phyloP scores from a whole-genome alignment of 805 yeast genomes.

The Hanseniaspora meyeri region DNA sequence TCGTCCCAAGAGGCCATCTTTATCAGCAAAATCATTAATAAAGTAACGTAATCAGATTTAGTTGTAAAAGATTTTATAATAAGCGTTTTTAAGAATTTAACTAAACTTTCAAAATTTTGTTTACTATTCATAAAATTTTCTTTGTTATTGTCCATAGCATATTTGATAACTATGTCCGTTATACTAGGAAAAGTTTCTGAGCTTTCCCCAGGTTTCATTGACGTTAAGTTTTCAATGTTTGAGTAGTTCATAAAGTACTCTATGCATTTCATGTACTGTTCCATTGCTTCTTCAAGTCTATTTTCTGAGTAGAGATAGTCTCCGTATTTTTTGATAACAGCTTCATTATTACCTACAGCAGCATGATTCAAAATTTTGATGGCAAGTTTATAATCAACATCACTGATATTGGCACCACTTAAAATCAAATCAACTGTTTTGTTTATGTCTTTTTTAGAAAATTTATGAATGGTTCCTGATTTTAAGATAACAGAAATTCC shows the following conservation, averaged over 20 bases:
- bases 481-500: background rate
- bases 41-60: slow-evolving; percentile 68
- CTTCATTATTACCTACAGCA: slow-evolving; percentile 18
- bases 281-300: slow-evolving; percentile 56
- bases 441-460: background rate
- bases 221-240: slow-evolving; percentile 3
- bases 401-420: background rate
- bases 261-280: slow-evolving; percentile 56
- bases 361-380: slow-evolving; percentile 21
- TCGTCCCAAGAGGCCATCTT: slow-evolving; percentile 54
- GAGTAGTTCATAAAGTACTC: slow-evolving; percentile 18
- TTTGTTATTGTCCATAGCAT: slow-evolving; percentile 1
- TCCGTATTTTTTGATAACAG: slow-evolving; percentile 49
- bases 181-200: slow-evolving; percentile 1
- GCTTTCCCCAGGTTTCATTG: background rate
- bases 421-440: background rate
- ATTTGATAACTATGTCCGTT: slow-evolving; percentile 10
- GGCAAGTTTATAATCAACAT: slow-evolving; percentile 59
- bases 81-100: slow-evolving; percentile 53
- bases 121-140: background rate
- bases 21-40: slow-evolving; percentile 67
- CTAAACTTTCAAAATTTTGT: slow-evolving; percentile 29
- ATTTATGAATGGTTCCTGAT: background rate
- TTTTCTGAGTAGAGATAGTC: slow-evolving; percentile 57
- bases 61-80: slow-evolving; percentile 40